phyloP scores from a whole-genome alignment of 2,329 filamentous ascomycete genomes.

The Cercospora nicotianae region DNA sequence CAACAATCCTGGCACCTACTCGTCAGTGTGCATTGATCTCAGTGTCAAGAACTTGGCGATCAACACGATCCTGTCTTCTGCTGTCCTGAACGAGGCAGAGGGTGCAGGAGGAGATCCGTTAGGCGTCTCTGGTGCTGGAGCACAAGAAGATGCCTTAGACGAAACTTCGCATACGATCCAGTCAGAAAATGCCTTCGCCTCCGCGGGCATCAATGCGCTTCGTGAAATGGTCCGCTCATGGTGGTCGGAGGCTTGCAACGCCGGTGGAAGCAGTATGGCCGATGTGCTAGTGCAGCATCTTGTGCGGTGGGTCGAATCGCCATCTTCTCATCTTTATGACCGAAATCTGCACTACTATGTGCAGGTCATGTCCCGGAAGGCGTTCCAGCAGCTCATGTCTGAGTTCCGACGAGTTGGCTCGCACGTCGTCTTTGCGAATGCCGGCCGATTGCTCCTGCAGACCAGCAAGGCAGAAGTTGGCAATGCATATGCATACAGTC shows the following conservation, averaged over 20 bases:
- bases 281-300: constrained; percentile 97
- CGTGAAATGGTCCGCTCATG: constrained; percentile 98
- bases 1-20: constrained; percentile 91
- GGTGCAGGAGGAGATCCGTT: constrained; percentile 71
- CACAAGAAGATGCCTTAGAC: constrained; percentile 58
- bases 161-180: constrained; percentile 71
- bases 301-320: constrained; percentile 93
- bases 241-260: constrained; percentile 78
- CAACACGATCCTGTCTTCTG: constrained; percentile 95
- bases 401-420: constrained; percentile 95
- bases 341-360: constrained; percentile 93
- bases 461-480: constrained; percentile 96
- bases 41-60: constrained; percentile 93
- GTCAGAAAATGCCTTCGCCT: constrained; percentile 89
- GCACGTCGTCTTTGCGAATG: constrained; percentile 90
- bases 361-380: constrained; percentile 97
- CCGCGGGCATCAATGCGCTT: constrained; percentile 83
- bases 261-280: constrained; percentile 86
- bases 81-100: constrained; percentile 93
- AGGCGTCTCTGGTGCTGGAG: constrained; percentile 75
- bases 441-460: constrained; percentile 85
- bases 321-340: constrained; percentile 93
- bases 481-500: constrained; percentile 93
- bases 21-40: constrained; percentile 93
- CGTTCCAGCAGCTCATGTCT: constrained; percentile 93